A percentile compares a stretch with the other conserved stretches of the same genome.
Evolutionary conservation across 1,284 basidiomycete genomes (phyloP).

Genomic region (Afroboletus lepidellus): DNA sequence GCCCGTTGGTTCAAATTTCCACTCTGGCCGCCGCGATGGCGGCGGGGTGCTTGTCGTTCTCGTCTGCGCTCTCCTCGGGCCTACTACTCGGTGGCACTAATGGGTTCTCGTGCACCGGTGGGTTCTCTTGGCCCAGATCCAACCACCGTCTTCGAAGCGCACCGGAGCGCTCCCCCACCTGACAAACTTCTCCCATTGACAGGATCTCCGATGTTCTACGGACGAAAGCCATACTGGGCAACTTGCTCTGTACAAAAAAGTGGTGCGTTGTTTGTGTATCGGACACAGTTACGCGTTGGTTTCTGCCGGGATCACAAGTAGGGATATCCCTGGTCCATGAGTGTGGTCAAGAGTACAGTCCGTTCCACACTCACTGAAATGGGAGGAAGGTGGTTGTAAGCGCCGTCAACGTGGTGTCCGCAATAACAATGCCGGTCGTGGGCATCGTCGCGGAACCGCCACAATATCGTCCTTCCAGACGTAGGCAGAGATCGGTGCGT

Average conservation of each 20-base stretch:
- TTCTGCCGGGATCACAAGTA: constrained; percentile 7
- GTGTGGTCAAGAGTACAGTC: constrained; percentile 4
- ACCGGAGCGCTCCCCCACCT: constrained; percentile 9
- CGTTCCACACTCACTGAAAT: constrained; percentile 6
- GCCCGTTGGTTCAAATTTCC: constrained; percentile 19
- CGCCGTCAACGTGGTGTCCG: constrained; percentile 27
- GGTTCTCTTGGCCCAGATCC: constrained; percentile 5
- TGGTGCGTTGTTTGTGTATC: background rate
- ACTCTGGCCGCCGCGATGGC: constrained; percentile 30
- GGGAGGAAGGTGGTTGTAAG: constrained; percentile 7
- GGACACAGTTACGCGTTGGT: background rate
- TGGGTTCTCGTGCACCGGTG: constrained; percentile 11
- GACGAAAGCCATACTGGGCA: constrained; percentile 7
- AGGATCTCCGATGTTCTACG: constrained; percentile 16
- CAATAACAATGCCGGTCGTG: constrained; percentile 27
- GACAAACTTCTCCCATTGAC: constrained; percentile 5
- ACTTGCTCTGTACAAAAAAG: constrained; percentile 6
- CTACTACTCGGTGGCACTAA: constrained; percentile 22
- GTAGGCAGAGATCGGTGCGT: constrained; percentile 29
- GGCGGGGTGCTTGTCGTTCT: constrained; percentile 20
- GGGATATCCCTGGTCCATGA: constrained; percentile 1
- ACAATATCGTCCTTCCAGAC: constrained; percentile 29
- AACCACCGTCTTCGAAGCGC: constrained; percentile 6
- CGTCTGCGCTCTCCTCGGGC: constrained; percentile 23
- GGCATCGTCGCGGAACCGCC: constrained; percentile 28